These are phyloP conservation scores for Boletus tylopilopsis DNA, from an alignment of 768 basidiomycete genomes.

Conservation along the genomic window DNA sequence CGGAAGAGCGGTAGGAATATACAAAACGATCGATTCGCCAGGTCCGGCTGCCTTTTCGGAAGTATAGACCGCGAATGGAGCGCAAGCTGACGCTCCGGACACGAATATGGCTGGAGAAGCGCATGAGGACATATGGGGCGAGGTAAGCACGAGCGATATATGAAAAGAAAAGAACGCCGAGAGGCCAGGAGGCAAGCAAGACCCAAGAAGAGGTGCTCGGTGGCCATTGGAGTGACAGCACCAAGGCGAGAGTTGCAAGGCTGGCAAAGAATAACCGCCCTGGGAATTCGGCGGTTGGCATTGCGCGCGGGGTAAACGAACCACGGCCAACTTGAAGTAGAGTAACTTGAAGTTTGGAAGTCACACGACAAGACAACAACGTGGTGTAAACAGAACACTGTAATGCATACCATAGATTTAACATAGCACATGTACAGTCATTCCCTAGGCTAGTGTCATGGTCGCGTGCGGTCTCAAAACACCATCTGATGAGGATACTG, in stretches of 20 bases:
- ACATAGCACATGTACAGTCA: conserved; percentile 12
- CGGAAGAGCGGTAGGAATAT: conserved; percentile 49
- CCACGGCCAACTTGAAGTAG: background rate
- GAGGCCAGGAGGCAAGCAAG: conserved; percentile 44
- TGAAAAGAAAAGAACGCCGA: conserved; percentile 50
- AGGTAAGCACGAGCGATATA: conserved; percentile 64
- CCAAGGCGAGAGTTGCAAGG: conserved; percentile 9
- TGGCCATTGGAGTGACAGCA: conserved; percentile 21
- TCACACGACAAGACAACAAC: conserved; percentile 2
- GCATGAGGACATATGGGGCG: conserved; percentile 58
- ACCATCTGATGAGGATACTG: conserved; percentile 94
- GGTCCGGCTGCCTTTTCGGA: conserved; percentile 50
- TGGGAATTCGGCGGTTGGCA: conserved; percentile 3
- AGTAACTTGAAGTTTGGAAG: background rate
- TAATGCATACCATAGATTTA: conserved; percentile 26
- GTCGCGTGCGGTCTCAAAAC: conserved; percentile 60
- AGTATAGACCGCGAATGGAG: conserved; percentile 74
- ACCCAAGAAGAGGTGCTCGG: conserved; percentile 34
- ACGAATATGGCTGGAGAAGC: conserved; percentile 57
- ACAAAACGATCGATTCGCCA: conserved; percentile 68
- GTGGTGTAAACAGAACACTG: conserved; percentile 10
- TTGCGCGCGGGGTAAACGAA: conserved; percentile 5
- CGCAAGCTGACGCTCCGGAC: conserved; percentile 72
- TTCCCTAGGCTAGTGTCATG: conserved; percentile 5
- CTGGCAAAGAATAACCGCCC: conserved; percentile 10